phyloP scores from a whole-genome alignment of 306 rosid genomes.

The Trifolium subterraneum region DNA sequence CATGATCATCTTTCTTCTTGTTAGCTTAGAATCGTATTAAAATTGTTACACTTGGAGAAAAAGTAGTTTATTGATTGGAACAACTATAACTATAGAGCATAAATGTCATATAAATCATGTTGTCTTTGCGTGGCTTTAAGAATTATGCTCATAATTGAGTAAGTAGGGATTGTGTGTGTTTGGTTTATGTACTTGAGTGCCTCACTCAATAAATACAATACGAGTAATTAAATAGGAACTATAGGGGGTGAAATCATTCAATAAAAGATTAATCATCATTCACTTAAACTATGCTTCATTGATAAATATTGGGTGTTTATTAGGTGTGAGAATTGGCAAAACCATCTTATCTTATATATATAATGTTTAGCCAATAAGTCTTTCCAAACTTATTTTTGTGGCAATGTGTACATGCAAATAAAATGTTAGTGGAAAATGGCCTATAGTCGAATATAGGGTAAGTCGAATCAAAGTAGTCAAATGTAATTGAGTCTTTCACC shows the following conservation, averaged over 20 bases:
- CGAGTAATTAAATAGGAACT: conserved; percentile 31
- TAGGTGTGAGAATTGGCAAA: neutral
- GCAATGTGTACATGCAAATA: too few species aligned
- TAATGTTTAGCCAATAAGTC: too few species aligned
- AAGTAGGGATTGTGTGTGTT: conserved; percentile 21
- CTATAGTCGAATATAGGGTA: too few species aligned
- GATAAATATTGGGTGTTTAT: neutral
- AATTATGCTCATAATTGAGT: conserved; percentile 44
- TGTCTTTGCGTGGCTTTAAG: conserved; percentile 34
- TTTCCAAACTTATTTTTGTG: too few species aligned
- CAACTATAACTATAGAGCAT: neutral
- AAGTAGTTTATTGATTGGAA: conserved; percentile 2
- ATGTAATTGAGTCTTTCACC: too few species aligned
- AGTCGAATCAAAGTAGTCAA: too few species aligned
- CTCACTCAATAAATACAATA: conserved; percentile 37
- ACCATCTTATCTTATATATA: neutral
- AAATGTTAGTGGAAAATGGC: too few species aligned
- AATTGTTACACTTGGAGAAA: conserved; percentile 21
- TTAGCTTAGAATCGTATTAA: neutral
- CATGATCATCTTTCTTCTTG: neutral
- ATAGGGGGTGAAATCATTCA: conserved; percentile 27
- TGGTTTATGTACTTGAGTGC: conserved; percentile 42
- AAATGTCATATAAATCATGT: conserved; percentile 30
- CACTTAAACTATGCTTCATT: conserved; percentile 3
- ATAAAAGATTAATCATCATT: conserved; percentile 34